Conservation (phyloP, 163 green algal genomes). For the Chloromonas sp. region DNA sequence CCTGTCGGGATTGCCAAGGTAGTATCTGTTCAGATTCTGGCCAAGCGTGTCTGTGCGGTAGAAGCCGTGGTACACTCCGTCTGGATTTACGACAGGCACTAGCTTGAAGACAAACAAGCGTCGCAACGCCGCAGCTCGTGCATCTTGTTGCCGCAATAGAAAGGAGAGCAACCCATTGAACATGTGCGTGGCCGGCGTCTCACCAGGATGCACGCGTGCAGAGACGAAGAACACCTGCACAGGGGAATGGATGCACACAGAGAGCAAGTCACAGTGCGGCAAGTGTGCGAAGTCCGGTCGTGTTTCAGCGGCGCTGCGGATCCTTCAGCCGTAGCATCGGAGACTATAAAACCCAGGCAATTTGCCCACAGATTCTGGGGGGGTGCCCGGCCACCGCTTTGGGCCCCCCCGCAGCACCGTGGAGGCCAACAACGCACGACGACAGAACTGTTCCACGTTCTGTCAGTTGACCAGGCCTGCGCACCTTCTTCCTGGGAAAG, state of each 20-base stretch:
- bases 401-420: too few species aligned
- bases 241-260: background rate
- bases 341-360: too few species aligned
- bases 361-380: too few species aligned
- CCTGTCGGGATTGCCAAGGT: slow-evolving; percentile 29
- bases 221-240: slow-evolving; percentile 49
- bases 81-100: slow-evolving; percentile 60
- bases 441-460: too few species aligned
- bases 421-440: too few species aligned
- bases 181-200: slow-evolving; percentile 54
- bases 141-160: slow-evolving; percentile 44
- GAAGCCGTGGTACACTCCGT: slow-evolving; percentile 54
- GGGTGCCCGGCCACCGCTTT: too few species aligned
- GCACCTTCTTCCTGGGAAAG: slow-evolving; percentile 21
- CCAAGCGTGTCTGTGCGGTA: slow-evolving; percentile 53
- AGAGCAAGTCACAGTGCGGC: background rate
- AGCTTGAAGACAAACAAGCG: slow-evolving; percentile 61
- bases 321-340: too few species aligned
- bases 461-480: too few species aligned
- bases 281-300: background rate
- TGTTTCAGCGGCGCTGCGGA: too few species aligned
- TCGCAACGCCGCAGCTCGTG: slow-evolving; percentile 39
- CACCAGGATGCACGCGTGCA: slow-evolving; percentile 58
- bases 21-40: slow-evolving; percentile 63
- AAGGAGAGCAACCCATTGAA: slow-evolving; percentile 59